phyloP scores from a whole-genome alignment of 2,329 filamentous ascomycete genomes.

The Mollisiaceae sp. region DNA sequence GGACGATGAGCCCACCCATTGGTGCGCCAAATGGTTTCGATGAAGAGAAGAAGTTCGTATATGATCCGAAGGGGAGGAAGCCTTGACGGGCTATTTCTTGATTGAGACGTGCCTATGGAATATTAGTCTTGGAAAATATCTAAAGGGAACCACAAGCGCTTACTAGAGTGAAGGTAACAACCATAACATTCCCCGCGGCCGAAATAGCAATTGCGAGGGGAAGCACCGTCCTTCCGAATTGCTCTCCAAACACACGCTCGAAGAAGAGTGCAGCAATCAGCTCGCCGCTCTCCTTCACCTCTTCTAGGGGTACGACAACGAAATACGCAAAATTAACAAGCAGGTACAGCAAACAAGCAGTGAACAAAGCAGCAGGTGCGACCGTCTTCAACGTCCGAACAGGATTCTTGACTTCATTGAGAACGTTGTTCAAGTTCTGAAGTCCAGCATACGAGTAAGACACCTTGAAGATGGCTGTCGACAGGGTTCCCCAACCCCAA shows the following conservation, averaged over 20 bases:
- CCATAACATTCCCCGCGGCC: slow-evolving; percentile 54
- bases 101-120: slow-evolving; percentile 51
- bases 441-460: slow-evolving; percentile 61
- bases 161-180: slow-evolving; percentile 60
- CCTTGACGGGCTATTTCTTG: slow-evolving; percentile 55
- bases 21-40: slow-evolving; percentile 37
- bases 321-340: slow-evolving; percentile 66
- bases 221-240: slow-evolving; percentile 49
- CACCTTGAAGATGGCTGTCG: slow-evolving; percentile 60
- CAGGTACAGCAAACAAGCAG: slow-evolving; percentile 61
- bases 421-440: slow-evolving; percentile 59
- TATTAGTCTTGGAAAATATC: slow-evolving; percentile 25
- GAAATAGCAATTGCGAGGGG: slow-evolving; percentile 53
- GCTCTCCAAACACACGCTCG: slow-evolving; percentile 55
- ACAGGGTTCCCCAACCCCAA: slow-evolving; percentile 71
- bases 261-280: slow-evolving; percentile 63
- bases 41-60: slow-evolving; percentile 42
- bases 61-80: slow-evolving; percentile 47
- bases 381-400: slow-evolving; percentile 62
- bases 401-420: slow-evolving; percentile 63
- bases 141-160: slow-evolving; percentile 34
- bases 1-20: slow-evolving; percentile 54
- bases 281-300: slow-evolving; percentile 59
- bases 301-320: slow-evolving; percentile 59
- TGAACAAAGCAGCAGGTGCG: slow-evolving; percentile 56